Conservation (phyloP, 148 eudicot genomes). For the Talinum fruticosum region DNA sequence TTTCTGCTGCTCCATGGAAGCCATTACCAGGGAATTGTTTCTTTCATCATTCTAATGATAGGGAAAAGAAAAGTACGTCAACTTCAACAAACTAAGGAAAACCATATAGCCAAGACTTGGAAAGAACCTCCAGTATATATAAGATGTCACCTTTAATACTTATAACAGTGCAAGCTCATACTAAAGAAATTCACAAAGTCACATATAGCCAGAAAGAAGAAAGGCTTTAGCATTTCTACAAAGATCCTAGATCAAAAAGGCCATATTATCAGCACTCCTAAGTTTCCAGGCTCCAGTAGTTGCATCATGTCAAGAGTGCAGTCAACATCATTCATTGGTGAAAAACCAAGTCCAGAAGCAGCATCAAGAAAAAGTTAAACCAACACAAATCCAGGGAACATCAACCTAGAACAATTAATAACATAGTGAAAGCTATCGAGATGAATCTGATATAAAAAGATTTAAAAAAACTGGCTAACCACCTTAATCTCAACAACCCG, state of each 20-base stretch:
- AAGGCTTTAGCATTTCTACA: background rate
- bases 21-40: conserved; percentile 69
- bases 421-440: background rate
- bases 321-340: background rate
- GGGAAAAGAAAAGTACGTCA: conserved; percentile 3
- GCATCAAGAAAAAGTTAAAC: background rate
- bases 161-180: background rate
- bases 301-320: background rate
- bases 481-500: background rate
- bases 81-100: background rate
- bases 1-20: conserved; percentile 73
- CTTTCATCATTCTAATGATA: conserved; percentile 51
- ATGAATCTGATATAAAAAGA: background rate
- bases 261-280: background rate
- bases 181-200: background rate
- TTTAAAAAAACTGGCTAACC: conserved; percentile 3
- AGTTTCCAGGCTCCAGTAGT: background rate
- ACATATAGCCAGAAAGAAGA: background rate
- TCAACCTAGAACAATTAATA: background rate
- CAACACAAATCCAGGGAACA: background rate
- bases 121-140: background rate
- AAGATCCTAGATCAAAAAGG: background rate
- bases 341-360: background rate
- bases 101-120: background rate
- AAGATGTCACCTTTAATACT: background rate